Conservation (phyloP, 208 protist species). For the Leishmania turanica region DNA sequence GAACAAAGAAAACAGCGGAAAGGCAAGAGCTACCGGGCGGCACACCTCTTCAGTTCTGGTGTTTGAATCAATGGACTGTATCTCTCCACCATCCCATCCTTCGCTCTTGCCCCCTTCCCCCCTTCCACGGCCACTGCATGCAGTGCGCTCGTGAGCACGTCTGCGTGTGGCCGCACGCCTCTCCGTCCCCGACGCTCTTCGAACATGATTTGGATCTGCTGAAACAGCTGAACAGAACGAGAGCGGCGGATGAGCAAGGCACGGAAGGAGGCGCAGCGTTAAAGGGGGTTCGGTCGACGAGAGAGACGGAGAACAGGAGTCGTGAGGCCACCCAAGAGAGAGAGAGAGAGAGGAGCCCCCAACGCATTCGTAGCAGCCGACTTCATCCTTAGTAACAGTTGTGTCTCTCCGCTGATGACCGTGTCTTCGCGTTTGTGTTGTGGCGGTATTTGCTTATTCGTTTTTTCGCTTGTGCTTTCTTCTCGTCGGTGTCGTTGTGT, state of each 20-base stretch:
- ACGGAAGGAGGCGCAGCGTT: not conserved
- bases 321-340: not conserved
- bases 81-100: not conserved
- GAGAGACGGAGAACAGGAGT: not conserved
- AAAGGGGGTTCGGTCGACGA: not conserved
- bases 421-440: not conserved
- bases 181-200: not conserved
- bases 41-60: not conserved
- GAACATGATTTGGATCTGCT: not conserved
- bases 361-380: not conserved
- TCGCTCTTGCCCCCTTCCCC: not conserved
- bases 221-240: not conserved
- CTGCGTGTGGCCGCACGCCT: not conserved
- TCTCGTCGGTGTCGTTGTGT: not conserved
- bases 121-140: not conserved
- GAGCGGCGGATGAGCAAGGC: not conserved
- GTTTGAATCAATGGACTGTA: not conserved
- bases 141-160: not conserved
- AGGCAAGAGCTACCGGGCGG: not conserved
- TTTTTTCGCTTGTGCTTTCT: not conserved
- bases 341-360: not conserved
- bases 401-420: not conserved
- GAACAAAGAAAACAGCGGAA: slow-evolving; percentile 1
- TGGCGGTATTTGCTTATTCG: not conserved
- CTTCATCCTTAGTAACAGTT: not conserved